Conservation (phyloP, 306 rosid genomes). For the Dicorynia guianensis region DNA sequence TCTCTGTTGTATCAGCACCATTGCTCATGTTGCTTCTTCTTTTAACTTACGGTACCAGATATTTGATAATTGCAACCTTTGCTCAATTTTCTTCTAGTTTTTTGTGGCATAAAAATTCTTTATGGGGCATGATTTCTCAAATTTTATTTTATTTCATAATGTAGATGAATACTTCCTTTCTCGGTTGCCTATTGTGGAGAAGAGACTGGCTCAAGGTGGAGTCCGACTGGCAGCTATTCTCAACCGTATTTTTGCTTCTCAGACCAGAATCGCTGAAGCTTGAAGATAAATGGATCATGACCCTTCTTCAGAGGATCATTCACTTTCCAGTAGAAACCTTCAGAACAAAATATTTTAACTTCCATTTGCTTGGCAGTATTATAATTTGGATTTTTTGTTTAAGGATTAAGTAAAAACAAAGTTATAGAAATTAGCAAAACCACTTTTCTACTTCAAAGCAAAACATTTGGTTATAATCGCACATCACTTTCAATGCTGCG, state of each 20-base stretch:
- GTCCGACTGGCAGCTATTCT: constrained; percentile 66
- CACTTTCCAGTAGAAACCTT: not conserved
- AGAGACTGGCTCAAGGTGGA: constrained; percentile 88
- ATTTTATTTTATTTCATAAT: constrained; percentile 13
- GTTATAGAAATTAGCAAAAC: too few species aligned
- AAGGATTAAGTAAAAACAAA: too few species aligned
- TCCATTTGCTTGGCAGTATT: too few species aligned
- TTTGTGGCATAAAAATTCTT: not conserved
- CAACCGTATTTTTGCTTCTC: constrained; percentile 48
- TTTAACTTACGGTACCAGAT: too few species aligned
- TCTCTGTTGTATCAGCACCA: not conserved
- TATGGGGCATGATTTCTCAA: constrained; percentile 18
- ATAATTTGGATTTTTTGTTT: too few species aligned
- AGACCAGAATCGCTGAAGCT: constrained; percentile 59
- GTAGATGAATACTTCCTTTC: constrained; percentile 83
- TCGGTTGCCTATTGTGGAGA: constrained; percentile 83
- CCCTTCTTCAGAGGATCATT: constrained; percentile 23
- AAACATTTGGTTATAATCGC: too few species aligned
- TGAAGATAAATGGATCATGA: constrained; percentile 43
- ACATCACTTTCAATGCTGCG: too few species aligned
- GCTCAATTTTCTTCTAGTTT: not conserved
- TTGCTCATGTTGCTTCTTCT: not conserved
- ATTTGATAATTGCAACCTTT: not conserved
- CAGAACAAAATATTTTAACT: not conserved
- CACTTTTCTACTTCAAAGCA: too few species aligned